Percentiles rank a stretch among this genome's conserved stretches.
Conservation (phyloP, 352 stramenopile genomes). For the Phytophthora ramorum region DNA sequence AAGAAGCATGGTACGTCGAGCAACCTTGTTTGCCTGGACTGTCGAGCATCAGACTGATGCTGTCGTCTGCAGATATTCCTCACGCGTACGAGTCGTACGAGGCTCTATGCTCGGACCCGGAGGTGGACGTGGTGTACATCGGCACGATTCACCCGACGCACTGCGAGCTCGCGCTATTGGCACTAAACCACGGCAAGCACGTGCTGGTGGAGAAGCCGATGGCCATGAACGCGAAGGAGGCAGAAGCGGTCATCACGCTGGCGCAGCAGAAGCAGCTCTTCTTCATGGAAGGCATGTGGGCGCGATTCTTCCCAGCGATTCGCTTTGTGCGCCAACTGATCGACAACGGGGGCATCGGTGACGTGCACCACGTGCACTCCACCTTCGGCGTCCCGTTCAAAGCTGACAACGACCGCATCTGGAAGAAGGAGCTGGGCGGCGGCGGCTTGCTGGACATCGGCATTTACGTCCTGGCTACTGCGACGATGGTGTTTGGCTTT, state of each 20-base stretch:
- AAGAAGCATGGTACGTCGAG: constrained; percentile 46
- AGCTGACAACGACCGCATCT: constrained; percentile 66
- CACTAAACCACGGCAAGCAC: constrained; percentile 83
- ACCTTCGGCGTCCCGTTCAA: constrained; percentile 33
- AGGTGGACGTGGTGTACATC: constrained; percentile 92
- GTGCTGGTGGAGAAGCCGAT: constrained; percentile 93
- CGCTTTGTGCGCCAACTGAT: constrained; percentile 58
- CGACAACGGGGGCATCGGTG: constrained; percentile 45
- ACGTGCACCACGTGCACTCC: constrained; percentile 57
- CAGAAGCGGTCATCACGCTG: constrained; percentile 49
- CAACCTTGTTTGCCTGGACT: constrained; percentile 11
- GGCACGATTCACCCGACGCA: constrained; percentile 87
- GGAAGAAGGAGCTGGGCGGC: constrained; percentile 70
- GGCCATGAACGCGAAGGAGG: constrained; percentile 79
- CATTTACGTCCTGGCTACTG: constrained; percentile 82
- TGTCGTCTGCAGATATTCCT: constrained; percentile 30
- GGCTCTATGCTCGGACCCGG: constrained; percentile 68
- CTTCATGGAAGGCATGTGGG: constrained; percentile 87
- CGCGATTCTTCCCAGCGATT: constrained; percentile 83
- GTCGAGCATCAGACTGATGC: neutral
- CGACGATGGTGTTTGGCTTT: constrained; percentile 68
- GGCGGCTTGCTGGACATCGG: constrained; percentile 83
- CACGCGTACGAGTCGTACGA: constrained; percentile 81
- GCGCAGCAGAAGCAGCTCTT: constrained; percentile 39
- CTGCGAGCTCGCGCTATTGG: constrained; percentile 63